A percentile compares a stretch with the other conserved stretches of the same genome.
Evolutionary conservation across 2,329 filamentous ascomycete genomes (phyloP).

Genomic region (Neonectria ditissima): DNA sequence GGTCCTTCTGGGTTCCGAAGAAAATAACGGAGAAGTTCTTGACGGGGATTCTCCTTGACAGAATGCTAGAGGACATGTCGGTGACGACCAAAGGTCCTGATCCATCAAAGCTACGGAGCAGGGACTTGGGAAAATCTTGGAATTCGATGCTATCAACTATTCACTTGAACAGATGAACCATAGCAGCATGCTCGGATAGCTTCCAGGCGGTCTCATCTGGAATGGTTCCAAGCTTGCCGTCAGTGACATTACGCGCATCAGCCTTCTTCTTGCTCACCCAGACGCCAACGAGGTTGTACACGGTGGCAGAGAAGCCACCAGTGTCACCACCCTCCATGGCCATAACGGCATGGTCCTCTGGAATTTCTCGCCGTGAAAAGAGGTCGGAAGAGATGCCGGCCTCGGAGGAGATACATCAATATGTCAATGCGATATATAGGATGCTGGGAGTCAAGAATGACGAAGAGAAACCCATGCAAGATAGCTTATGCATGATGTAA

Average conservation of each 20-base stretch:
- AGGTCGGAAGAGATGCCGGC: constrained; percentile 30
- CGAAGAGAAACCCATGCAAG: not conserved
- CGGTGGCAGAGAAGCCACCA: no score
- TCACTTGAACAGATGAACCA: constrained; percentile 97
- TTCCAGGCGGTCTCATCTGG: constrained; percentile 82
- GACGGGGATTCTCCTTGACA: constrained; percentile 82
- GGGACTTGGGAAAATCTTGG: constrained; percentile 73
- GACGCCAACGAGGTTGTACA: no score
- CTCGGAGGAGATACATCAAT: constrained; percentile 22
- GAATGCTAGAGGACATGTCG: constrained; percentile 95
- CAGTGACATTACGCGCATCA: constrained; percentile 74
- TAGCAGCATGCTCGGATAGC: constrained; percentile 73
- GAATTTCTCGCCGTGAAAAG: constrained; percentile 16
- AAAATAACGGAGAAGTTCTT: constrained; percentile 87
- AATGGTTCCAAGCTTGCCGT: constrained; percentile 88
- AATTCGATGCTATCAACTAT: constrained; percentile 96
- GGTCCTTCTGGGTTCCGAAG: constrained; percentile 95
- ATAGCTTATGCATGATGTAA: no score
- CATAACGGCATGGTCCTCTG: not conserved
- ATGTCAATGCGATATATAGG: constrained; percentile 1
- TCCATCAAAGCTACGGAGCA: constrained; percentile 69
- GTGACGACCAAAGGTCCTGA: constrained; percentile 83
- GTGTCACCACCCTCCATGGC: not conserved
- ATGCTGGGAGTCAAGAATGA: constrained; percentile 5
- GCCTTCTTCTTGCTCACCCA: no score